phyloP scores from a whole-genome alignment of 345 rosid genomes.

The Turritis glabra region DNA sequence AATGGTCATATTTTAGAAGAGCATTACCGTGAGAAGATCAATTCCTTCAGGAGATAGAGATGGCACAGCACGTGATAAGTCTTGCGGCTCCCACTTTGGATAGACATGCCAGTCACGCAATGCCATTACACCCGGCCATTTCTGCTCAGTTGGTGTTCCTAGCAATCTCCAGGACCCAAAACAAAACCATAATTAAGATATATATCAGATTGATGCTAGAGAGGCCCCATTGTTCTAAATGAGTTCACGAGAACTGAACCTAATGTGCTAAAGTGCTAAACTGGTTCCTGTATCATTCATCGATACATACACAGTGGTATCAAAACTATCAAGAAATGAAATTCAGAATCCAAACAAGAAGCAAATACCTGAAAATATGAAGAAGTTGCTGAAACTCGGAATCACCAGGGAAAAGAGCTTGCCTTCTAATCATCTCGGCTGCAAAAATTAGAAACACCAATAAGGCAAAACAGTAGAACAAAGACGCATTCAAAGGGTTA shows the following conservation, averaged over 20 bases:
- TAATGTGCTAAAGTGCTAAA: background rate
- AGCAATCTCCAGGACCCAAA: constrained; percentile 43
- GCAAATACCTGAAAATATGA: constrained; percentile 83
- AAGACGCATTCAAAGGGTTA: background rate
- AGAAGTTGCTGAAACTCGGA: constrained; percentile 94
- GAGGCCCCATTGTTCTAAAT: background rate
- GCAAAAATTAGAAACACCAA: background rate
- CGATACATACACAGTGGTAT: background rate
- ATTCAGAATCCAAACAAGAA: background rate
- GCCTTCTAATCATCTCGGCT: constrained; percentile 91
- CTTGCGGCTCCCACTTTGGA: constrained; percentile 89
- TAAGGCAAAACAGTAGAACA: background rate
- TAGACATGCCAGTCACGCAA: constrained; percentile 88
- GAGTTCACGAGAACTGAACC: background rate
- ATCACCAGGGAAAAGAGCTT: constrained; percentile 91
- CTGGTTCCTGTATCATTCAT: background rate
- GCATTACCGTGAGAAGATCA: constrained; percentile 79
- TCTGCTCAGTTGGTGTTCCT: constrained; percentile 39
- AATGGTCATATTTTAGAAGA: background rate
- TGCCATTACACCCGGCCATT: constrained; percentile 37
- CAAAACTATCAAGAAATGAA: background rate
- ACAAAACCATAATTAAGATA: background rate
- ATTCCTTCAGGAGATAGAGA: constrained; percentile 75
- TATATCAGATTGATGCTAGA: background rate
- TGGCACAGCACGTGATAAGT: constrained; percentile 74